Base-by-base conservation (phyloP, 768 basidiomycete genomes). In the Zangia roseola region DNA sequence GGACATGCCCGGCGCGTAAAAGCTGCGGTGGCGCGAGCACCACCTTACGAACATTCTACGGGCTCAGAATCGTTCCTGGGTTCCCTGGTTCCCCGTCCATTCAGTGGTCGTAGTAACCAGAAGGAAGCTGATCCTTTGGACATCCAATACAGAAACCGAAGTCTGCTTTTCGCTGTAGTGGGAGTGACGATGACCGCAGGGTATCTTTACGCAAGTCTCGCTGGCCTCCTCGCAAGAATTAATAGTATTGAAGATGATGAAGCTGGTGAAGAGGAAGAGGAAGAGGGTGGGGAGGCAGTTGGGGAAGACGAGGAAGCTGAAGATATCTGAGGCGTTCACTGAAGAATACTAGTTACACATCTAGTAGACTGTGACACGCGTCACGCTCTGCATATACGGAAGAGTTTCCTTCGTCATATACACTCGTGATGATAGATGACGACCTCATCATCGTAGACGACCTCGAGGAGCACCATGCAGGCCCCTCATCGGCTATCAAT, bases 401-500 rank as follows among this genome's bases (percentile, higher is more conserved):
- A 28, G 42, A 43, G 28, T 37, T 26, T 45, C 39, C 10, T n/a
- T 9, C 26, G 23, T 13, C 40, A 42, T 38, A 52, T 40, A 24
- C 47, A 45, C 38, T 43, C 25, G 42, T 43, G 25, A 63, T 37
- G 47, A 80, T 77, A 76, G 80, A 83, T 54, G 80, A 83, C 51
- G 82, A 83, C 62, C 71, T 82, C 51, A 82, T 83, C 55, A 74
- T 83, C 46, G 74, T 83, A 24, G 82, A 83, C 58, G 82, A 83
- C 61, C 61, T 77, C 46, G 82, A 81, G 40, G 62, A 72, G 26
- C 64, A 60, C 57, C 68, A 61, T 53, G 68, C 65, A 28, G 71
- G 65, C 12, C 61, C 75, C 6, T 77, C 76, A 2, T 65, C 63
- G 28, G 55, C 52, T 35, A 50, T 56, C 16, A 64, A 70, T 56